Evolutionary conservation across 306 rosid species (phyloP).

Genomic region (Vachellia pachyceras): DNA sequence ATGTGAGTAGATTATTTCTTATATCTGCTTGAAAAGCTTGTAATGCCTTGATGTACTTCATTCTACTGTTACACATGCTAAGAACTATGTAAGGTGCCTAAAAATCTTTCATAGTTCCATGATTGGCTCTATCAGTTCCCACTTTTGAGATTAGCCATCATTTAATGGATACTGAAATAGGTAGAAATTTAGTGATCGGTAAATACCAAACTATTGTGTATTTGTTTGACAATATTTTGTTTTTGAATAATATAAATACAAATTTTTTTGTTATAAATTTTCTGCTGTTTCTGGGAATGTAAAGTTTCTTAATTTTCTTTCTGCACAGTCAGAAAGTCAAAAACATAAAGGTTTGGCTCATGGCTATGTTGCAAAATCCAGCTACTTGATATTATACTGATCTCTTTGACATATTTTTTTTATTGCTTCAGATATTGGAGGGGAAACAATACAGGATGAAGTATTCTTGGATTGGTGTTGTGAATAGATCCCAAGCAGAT

Average conservation of each 20-base stretch:
- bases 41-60: slow-evolving; percentile 24
- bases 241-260: background rate
- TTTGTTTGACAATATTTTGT: background rate
- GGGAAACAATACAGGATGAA: slow-evolving; percentile 81
- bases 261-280: background rate
- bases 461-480: slow-evolving; percentile 95
- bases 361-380: background rate
- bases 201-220: background rate
- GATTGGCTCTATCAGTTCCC: slow-evolving; percentile 21
- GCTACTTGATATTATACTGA: slow-evolving; percentile 12
- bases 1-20: slow-evolving; percentile 57
- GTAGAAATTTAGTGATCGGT: slow-evolving; percentile 8
- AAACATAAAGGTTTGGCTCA: slow-evolving; percentile 3
- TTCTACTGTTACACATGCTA: slow-evolving; percentile 21
- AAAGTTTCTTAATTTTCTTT: background rate
- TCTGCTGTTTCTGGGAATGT: background rate
- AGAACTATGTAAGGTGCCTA: background rate
- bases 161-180: slow-evolving; percentile 18
- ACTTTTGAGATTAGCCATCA: background rate
- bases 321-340: background rate
- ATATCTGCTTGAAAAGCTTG: slow-evolving; percentile 18
- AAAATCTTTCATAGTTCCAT: slow-evolving; percentile 26
- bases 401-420: slow-evolving; percentile 22
- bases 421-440: slow-evolving; percentile 69
- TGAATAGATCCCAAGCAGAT: slow-evolving; percentile 89